phyloP scores from a whole-genome alignment of 2,329 filamentous ascomycete species.

The Ophiostoma himal-ulmi region DNA sequence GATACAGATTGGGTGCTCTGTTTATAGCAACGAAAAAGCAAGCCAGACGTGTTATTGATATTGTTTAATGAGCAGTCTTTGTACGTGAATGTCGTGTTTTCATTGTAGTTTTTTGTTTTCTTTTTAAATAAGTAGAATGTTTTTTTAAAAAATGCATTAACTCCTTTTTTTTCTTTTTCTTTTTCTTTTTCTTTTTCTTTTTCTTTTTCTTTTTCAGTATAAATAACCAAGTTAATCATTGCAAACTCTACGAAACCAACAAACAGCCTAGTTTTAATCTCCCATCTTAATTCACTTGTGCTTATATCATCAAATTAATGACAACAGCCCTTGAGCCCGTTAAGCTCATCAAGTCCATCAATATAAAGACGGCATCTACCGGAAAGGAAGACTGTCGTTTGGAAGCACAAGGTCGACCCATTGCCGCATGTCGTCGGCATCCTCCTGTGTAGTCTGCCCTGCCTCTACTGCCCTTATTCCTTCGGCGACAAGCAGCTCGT shows the following conservation, averaged over 20 bases:
- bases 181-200: neutral
- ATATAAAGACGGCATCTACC: neutral
- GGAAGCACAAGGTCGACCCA: neutral
- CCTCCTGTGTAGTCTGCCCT: neutral
- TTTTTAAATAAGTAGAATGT: neutral
- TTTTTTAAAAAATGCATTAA: too few relatives aligned
- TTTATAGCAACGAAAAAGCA: slow-evolving; percentile 10
- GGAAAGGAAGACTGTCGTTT: neutral
- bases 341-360: too few relatives aligned
- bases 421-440: neutral
- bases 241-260: too few relatives aligned
- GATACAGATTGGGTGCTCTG: slow-evolving; percentile 3
- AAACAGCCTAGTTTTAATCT: too few relatives aligned
- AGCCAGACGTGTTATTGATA: neutral
- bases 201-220: neutral
- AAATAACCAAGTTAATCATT: too few relatives aligned
- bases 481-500: neutral
- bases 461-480: neutral
- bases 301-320: too few relatives aligned
- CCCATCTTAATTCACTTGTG: too few relatives aligned
- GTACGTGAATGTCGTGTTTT: too few relatives aligned
- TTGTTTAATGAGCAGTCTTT: too few relatives aligned
- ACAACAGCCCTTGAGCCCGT: too few relatives aligned
- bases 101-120: neutral
- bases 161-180: too few relatives aligned